Conservation (phyloP, 305 asterid genomes). For the Fraxinus albicans region DNA sequence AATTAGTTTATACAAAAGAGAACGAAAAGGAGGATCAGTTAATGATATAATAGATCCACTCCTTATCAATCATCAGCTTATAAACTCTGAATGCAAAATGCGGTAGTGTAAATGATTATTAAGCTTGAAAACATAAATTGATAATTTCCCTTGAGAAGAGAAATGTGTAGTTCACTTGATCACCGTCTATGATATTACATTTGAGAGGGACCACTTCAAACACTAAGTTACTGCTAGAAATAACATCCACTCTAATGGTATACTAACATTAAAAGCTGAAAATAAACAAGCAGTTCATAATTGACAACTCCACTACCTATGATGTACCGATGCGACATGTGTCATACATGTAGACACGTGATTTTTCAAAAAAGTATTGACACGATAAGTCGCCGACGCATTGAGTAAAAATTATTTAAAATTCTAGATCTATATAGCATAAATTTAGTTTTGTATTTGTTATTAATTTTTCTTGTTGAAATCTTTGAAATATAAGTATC, state of each 20-base stretch:
- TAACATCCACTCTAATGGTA: not conserved
- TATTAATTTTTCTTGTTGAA: no score
- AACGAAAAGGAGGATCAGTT: slow-evolving; percentile 7
- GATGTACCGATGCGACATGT: no score
- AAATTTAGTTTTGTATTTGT: no score
- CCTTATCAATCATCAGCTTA: slow-evolving; percentile 1
- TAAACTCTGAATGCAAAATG: not conserved
- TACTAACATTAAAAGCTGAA: not conserved
- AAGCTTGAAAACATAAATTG: not conserved
- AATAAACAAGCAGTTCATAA: not conserved
- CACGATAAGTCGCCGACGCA: no score
- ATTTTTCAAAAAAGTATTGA: no score
- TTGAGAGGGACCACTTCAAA: not conserved
- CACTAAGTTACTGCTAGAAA: not conserved
- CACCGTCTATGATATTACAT: not conserved
- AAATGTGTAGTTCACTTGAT: not conserved
- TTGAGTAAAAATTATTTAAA: no score
- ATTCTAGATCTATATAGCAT: no score
- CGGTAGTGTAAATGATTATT: not conserved
- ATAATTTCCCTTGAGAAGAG: not conserved
- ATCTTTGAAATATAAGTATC: no score
- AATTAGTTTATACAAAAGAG: not conserved
- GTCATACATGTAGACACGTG: no score
- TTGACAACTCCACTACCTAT: not conserved
- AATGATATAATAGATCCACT: slow-evolving; percentile 11